Evolutionary conservation across 371 early-diverging fungal genomes (phyloP).

Genomic region (Fennellomyces sp.): DNA sequence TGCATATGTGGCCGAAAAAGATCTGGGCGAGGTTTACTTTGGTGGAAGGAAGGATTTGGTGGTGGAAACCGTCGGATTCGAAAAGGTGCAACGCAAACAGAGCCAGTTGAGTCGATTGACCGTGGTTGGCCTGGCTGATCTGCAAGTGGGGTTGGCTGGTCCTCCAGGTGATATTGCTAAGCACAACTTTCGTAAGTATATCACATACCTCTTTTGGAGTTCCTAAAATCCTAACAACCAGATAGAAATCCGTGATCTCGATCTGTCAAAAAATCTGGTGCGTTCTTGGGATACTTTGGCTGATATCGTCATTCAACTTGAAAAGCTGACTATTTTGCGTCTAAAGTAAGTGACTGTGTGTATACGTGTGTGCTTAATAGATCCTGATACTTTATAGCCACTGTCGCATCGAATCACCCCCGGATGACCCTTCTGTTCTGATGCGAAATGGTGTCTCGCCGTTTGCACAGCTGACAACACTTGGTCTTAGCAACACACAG

Average conservation of each 20-base stretch:
- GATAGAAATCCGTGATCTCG: slow-evolving; percentile 66
- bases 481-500: slow-evolving; percentile 22
- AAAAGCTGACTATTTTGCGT: slow-evolving; percentile 59
- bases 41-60: slow-evolving; percentile 57
- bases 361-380: background rate
- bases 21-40: slow-evolving; percentile 36
- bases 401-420: slow-evolving; percentile 32
- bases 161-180: slow-evolving; percentile 19
- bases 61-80: slow-evolving; percentile 84
- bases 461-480: slow-evolving; percentile 29
- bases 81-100: slow-evolving; percentile 65
- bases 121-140: slow-evolving; percentile 59
- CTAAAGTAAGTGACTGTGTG: slow-evolving; percentile 49
- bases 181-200: slow-evolving; percentile 21
- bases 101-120: slow-evolving; percentile 45
- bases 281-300: slow-evolving; percentile 64
- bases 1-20: slow-evolving; percentile 13
- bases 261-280: slow-evolving; percentile 74
- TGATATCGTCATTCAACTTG: slow-evolving; percentile 60
- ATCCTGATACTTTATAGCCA: slow-evolving; percentile 7
- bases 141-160: slow-evolving; percentile 39
- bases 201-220: background rate
- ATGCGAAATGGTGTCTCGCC: slow-evolving; percentile 42
- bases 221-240: background rate
- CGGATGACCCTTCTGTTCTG: slow-evolving; percentile 44